Evolutionary conservation across 2,329 filamentous ascomycete genomes (phyloP), one percentile per base, ranked within the genome.

Genomic region (Ophiognomonia clavigignenti-juglandacearum): DNA sequence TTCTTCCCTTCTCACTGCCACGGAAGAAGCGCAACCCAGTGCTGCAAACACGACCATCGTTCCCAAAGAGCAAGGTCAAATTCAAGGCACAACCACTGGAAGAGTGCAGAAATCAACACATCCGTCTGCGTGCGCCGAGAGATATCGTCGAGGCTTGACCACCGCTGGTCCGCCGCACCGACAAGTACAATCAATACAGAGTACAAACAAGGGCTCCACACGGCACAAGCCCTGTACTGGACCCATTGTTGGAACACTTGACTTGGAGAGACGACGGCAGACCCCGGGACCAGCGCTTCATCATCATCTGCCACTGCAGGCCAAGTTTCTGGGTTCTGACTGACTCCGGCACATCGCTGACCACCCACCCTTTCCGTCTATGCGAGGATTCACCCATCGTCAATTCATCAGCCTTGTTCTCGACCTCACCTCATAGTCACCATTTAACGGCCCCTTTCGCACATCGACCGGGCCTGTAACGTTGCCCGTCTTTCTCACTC

Each of bases 1-100:
- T 49, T 27, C 45, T 42, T 34, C 49, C 49, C 29, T 45, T 39
- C 27, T 44, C 31, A 29, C 23, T 23, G 37, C 8, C n/a, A n/a
- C n/a, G n/a, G n/a, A n/a, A n/a, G n/a, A n/a, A n/a, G n/a, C n/a
- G n/a, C n/a, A n/a, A n/a, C n/a, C n/a, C n/a, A n/a, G n/a, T n/a
- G n/a, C n/a, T n/a, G n/a, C n/a, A n/a, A n/a, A n/a, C n/a, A n/a
- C n/a, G n/a, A 43, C n/a, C 45, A 34, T 26, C 43, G 13, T 46
- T n/a, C n/a, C n/a, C n/a, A n/a, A n/a, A n/a, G n/a, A n/a, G n/a
- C n/a, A n/a, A n/a, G n/a, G 7, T 6, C 5, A 6, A 6, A 32
- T 13, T 13, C 6, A 32, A 32, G 29, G 13, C 29, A 14, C 8
- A 6, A 7, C 29, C 7, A 32, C 6, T 5, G 32, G 11, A 18